Conservation (phyloP, 2,329 filamentous ascomycete species). For the Penicillium sp. region DNA sequence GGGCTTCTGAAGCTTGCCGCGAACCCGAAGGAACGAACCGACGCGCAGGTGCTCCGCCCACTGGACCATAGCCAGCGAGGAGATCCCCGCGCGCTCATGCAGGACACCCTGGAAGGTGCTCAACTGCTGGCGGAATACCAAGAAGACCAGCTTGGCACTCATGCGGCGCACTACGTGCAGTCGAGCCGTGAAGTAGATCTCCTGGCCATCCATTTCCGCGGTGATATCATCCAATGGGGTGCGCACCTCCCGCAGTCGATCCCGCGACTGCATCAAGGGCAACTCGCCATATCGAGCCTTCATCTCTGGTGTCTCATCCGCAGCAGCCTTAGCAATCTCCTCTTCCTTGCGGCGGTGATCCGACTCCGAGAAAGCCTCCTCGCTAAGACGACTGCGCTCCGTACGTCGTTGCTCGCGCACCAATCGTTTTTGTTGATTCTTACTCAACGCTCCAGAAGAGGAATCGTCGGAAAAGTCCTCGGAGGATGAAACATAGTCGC, state of each 20-base stretch:
- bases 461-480: conserved; percentile 45
- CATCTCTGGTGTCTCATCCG: conserved; percentile 60
- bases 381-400: conserved; percentile 42
- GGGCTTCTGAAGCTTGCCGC: conserved; percentile 70
- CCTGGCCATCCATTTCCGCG: conserved; percentile 55
- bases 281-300: conserved; percentile 59
- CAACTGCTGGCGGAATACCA: conserved; percentile 82
- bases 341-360: conserved; percentile 44
- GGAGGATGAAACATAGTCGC: conserved; percentile 44
- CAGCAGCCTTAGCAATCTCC: conserved; percentile 47
- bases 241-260: conserved; percentile 50
- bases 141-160: conserved; percentile 78
- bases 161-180: conserved; percentile 79
- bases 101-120: conserved; percentile 83
- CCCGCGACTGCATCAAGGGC: conserved; percentile 59
- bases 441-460: conserved; percentile 39
- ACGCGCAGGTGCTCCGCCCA: conserved; percentile 82
- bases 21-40: conserved; percentile 76
- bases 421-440: conserved; percentile 47
- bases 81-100: conserved; percentile 57
- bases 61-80: conserved; percentile 74
- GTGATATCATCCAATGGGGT: conserved; percentile 54
- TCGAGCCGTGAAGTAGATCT: conserved; percentile 67
- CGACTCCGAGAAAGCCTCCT: conserved; percentile 44
- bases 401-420: conserved; percentile 42